phyloP scores from a whole-genome alignment of 2,329 filamentous ascomycete species.

The Calonectria multiphialidica region DNA sequence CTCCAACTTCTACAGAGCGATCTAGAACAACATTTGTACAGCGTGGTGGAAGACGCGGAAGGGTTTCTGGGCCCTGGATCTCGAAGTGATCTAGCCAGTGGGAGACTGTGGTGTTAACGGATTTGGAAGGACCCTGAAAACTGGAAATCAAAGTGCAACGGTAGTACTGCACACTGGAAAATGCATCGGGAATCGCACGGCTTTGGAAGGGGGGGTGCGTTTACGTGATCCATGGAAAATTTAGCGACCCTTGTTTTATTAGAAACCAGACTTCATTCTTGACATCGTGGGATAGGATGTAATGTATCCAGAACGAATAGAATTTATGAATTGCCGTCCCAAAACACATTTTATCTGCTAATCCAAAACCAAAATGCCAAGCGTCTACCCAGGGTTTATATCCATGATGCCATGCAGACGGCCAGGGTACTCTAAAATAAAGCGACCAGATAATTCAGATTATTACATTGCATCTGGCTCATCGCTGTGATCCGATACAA shows the following conservation, averaged over 20 bases:
- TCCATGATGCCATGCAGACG: neutral
- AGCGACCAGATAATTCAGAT: neutral
- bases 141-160: neutral
- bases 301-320: neutral
- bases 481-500: neutral
- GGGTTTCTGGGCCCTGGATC: neutral
- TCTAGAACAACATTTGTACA: neutral
- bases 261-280: neutral
- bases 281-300: neutral
- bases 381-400: no score
- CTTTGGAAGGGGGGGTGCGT: neutral
- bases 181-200: neutral
- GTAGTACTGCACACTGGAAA: neutral
- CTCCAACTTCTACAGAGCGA: neutral
- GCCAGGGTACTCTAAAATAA: neutral
- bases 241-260: neutral
- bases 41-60: neutral
- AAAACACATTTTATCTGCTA: neutral
- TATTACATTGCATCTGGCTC: neutral
- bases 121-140: neutral
- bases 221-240: neutral
- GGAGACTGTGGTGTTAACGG: neutral
- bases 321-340: neutral
- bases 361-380: no score
- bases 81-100: neutral